Conservation (phyloP, 768 basidiomycete genomes). For the Hemileccinum rubropunctum region DNA sequence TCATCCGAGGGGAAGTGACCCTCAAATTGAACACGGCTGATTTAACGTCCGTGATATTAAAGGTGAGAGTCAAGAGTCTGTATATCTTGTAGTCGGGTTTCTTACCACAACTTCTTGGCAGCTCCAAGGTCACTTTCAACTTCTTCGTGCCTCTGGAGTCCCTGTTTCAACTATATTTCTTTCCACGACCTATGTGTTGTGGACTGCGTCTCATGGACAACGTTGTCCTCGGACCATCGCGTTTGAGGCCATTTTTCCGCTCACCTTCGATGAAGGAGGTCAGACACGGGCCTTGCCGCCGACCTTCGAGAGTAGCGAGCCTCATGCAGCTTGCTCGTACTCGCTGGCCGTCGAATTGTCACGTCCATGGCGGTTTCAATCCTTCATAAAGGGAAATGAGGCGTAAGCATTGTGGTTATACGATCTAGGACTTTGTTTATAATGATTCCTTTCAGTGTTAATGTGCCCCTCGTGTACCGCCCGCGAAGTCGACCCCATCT, state of each 20-base stretch:
- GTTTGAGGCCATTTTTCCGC: constrained; percentile 46
- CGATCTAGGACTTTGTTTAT: neutral
- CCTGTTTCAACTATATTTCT: constrained; percentile 16
- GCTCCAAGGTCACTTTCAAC: constrained; percentile 24
- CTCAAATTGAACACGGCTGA: constrained; percentile 8
- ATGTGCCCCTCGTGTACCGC: constrained; percentile 47
- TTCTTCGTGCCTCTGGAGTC: constrained; percentile 12
- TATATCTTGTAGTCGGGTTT: neutral
- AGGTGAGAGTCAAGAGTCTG: constrained; percentile 14
- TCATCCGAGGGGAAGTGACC: constrained; percentile 25
- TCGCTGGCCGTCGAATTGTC: constrained; percentile 42
- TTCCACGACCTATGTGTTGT: constrained; percentile 18
- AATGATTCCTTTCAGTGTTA: constrained; percentile 34
- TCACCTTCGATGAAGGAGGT: constrained; percentile 39
- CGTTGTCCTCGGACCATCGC: constrained; percentile 36
- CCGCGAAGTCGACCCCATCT: constrained; percentile 56
- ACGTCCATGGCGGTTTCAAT: constrained; percentile 38
- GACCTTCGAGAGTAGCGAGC: constrained; percentile 32
- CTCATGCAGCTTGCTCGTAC: constrained; percentile 42
- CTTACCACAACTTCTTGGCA: constrained; percentile 1
- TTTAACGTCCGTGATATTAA: constrained; percentile 20
- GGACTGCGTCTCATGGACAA: constrained; percentile 11
- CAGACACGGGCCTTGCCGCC: constrained; percentile 46
- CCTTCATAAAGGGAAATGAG: constrained; percentile 46
- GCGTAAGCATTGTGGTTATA: constrained; percentile 33